These are phyloP conservation scores for Yarrowia sp. DNA, from an alignment of 805 yeast genomes.

Conservation along the genomic window DNA sequence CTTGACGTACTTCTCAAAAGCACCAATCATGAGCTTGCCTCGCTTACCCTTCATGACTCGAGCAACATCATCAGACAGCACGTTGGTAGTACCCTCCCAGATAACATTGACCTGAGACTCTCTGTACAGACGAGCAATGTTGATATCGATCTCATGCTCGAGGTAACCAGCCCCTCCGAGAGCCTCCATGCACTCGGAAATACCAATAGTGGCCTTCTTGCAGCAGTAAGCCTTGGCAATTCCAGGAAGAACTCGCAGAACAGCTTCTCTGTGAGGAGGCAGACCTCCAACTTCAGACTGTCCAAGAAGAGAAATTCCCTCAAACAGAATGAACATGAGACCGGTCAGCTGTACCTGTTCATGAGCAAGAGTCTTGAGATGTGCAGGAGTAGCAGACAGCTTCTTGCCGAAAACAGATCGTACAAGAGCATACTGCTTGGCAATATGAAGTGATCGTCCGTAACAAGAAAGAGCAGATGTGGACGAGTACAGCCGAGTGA, in stretches of 20 bases:
- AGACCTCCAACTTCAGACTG: slow-evolving; percentile 30
- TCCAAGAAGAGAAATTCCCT: slow-evolving; percentile 34
- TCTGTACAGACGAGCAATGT: slow-evolving; percentile 35
- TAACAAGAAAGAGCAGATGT: slow-evolving; percentile 33
- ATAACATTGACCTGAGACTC: slow-evolving; percentile 39
- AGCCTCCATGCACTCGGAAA: slow-evolving; percentile 40
- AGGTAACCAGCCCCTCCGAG: slow-evolving; percentile 39
- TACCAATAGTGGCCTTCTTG: slow-evolving; percentile 34
- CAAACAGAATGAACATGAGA: slow-evolving; percentile 33
- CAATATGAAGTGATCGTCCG: slow-evolving; percentile 34
- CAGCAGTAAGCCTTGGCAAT: slow-evolving; percentile 35
- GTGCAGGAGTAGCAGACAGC: slow-evolving; percentile 33
- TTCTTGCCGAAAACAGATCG: slow-evolving; percentile 35
- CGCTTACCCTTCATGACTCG: slow-evolving; percentile 28
- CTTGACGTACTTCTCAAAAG: slow-evolving; percentile 1
- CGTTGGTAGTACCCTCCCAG: slow-evolving; percentile 41
- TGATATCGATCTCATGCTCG: slow-evolving; percentile 37
- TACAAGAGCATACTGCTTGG: slow-evolving; percentile 34
- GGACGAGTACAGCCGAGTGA: slow-evolving; percentile 35
- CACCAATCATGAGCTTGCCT: background rate
- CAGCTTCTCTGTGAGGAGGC: slow-evolving; percentile 29
- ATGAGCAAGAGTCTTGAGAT: slow-evolving; percentile 35
- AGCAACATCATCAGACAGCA: slow-evolving; percentile 35
- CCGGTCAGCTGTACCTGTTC: slow-evolving; percentile 34
- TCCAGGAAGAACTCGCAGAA: slow-evolving; percentile 36